Conservation (phyloP, 2,329 filamentous ascomycete species). For the Cladophialophora bantiana region DNA sequence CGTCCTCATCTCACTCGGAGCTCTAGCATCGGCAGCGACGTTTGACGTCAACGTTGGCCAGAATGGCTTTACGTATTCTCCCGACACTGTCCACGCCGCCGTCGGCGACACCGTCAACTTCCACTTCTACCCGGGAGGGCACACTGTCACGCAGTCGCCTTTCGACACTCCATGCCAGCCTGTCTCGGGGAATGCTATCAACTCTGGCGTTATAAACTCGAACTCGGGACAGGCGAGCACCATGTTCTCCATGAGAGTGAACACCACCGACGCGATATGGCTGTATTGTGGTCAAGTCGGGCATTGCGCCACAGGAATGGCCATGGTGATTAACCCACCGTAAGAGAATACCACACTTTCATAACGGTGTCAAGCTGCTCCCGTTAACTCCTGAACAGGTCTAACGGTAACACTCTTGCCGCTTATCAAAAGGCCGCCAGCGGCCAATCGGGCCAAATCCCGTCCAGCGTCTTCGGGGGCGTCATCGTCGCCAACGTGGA, state of each 20-base stretch:
- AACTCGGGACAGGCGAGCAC: slow-evolving; percentile 16
- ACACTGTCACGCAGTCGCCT: slow-evolving; percentile 58
- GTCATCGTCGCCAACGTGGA: slow-evolving; percentile 20
- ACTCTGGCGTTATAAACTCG: slow-evolving; percentile 51
- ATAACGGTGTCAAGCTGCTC: not conserved
- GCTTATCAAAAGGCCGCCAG: slow-evolving; percentile 18
- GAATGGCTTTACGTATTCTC: slow-evolving; percentile 53
- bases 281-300: slow-evolving; percentile 58
- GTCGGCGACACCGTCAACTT: slow-evolving; percentile 60
- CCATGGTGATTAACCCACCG: slow-evolving; percentile 60
- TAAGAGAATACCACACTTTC: slow-evolving; percentile 23
- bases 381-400: slow-evolving; percentile 2
- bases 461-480: slow-evolving; percentile 9
- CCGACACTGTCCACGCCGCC: slow-evolving; percentile 52
- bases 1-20: slow-evolving; percentile 18
- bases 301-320: slow-evolving; percentile 60
- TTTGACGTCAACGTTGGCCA: slow-evolving; percentile 30
- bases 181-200: slow-evolving; percentile 46
- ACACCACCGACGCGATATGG: slow-evolving; percentile 56
- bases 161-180: slow-evolving; percentile 60
- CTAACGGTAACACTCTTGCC: slow-evolving; percentile 12
- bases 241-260: slow-evolving; percentile 56
- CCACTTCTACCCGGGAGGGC: slow-evolving; percentile 60
- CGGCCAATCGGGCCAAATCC: slow-evolving; percentile 11
- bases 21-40: slow-evolving; percentile 2